A percentile compares a stretch with the other conserved stretches of the same genome.
Evolutionary conservation across 2,329 filamentous ascomycete genomes (phyloP).

Genomic region (Sclerotiophoma versabilis): DNA sequence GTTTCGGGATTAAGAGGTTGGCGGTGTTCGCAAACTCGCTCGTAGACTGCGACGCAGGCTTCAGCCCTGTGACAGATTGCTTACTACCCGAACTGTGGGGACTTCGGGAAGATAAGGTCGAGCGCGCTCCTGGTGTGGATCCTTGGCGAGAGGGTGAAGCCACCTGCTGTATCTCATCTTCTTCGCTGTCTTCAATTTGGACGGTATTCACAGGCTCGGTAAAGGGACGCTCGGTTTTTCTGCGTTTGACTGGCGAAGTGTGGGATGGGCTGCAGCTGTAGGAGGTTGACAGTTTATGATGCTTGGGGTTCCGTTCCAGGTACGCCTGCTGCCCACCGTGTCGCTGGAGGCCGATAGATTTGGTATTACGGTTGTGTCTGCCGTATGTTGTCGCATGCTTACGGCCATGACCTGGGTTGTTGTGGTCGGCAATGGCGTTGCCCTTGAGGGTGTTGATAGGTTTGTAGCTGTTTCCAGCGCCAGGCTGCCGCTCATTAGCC

Average conservation of each 20-base stretch:
- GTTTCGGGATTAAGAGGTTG: not conserved
- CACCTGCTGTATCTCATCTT: conserved; percentile 21
- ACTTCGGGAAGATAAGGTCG: not conserved
- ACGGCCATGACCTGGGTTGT: not conserved
- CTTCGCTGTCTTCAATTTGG: conserved; percentile 23
- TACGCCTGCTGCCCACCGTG: conserved; percentile 18
- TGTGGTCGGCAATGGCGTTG: not conserved
- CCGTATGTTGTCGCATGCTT: conserved; percentile 27
- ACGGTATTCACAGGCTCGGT: not conserved
- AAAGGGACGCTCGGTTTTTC: conserved; percentile 21
- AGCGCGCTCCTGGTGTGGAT: not conserved
- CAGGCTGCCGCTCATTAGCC: conserved; percentile 25
- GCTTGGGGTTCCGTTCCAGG: not conserved
- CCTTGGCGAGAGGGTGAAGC: not conserved
- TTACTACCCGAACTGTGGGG: conserved; percentile 1
- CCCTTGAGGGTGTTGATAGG: conserved; percentile 22
- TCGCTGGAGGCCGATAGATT: conserved; percentile 12
- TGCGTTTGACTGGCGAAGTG: conserved; percentile 23
- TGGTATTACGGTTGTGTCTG: conserved; percentile 7
- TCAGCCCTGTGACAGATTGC: not conserved
- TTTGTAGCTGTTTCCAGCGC: conserved; percentile 14
- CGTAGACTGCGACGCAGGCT: not conserved
- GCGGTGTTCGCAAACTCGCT: not conserved
- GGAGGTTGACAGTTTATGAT: not conserved
- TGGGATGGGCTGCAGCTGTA: too few relatives aligned